Percentiles rank a stretch among this genome's conserved stretches.
These are phyloP conservation scores for Leccinum uliginosum DNA, from an alignment of 768 basidiomycete genomes.

Conservation along the genomic window DNA sequence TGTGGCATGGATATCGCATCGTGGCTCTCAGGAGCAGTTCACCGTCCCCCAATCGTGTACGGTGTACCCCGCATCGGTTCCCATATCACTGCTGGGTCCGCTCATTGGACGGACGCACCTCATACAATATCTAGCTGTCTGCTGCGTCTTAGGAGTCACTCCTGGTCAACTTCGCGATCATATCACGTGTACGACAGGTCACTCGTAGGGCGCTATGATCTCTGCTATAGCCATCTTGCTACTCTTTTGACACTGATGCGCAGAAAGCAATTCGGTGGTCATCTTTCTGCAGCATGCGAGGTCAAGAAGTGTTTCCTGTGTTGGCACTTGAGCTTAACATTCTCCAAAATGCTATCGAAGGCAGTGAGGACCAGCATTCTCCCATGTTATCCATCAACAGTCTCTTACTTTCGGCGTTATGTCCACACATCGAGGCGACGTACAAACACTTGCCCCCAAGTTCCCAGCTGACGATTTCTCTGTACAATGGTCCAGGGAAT, in stretches of 20 bases:
- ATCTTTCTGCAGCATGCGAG: constrained; percentile 90
- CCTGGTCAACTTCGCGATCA: constrained; percentile 76
- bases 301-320: constrained; percentile 91
- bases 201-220: constrained; percentile 95
- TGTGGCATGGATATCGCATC: constrained; percentile 77
- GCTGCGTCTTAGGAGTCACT: constrained; percentile 66
- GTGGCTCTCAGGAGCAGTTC: constrained; percentile 72
- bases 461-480: constrained; percentile 79
- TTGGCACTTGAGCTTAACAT: constrained; percentile 85
- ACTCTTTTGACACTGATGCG: constrained; percentile 70
- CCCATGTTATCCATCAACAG: constrained; percentile 94
- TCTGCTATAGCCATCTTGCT: constrained; percentile 81
- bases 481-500: constrained; percentile 86
- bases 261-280: constrained; percentile 87
- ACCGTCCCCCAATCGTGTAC: constrained; percentile 79
- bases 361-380: constrained; percentile 87
- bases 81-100: constrained; percentile 73
- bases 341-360: constrained; percentile 81
- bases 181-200: constrained; percentile 87
- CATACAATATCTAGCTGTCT: constrained; percentile 82
- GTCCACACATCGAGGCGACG: constrained; percentile 79
- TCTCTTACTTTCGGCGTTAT: constrained; percentile 67
- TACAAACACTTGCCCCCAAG: constrained; percentile 80
- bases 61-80: constrained; percentile 87
- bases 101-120: constrained; percentile 96